phyloP scores from a whole-genome alignment of 2,329 filamentous ascomycete genomes.

The Colletotrichum navitas region DNA sequence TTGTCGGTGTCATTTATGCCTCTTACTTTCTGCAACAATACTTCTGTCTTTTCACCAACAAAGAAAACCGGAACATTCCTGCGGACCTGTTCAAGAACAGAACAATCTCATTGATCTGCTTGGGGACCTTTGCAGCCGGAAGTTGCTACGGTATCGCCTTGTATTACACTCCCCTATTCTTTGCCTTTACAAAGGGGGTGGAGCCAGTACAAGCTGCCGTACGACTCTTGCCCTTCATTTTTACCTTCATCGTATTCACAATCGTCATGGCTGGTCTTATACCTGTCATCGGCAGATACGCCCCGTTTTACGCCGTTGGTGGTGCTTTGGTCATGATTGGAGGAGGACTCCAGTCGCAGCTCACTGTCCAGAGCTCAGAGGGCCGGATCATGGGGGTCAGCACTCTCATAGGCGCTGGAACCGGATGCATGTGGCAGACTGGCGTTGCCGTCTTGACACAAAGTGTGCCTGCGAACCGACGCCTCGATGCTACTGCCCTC shows the following conservation, averaged over 20 bases:
- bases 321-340: constrained; percentile 47
- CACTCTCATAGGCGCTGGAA: constrained; percentile 49
- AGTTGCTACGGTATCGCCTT: constrained; percentile 55
- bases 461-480: constrained; percentile 44
- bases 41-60: constrained; percentile 59
- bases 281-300: constrained; percentile 54
- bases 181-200: constrained; percentile 63
- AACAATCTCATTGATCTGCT: constrained; percentile 57
- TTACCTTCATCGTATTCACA: constrained; percentile 52
- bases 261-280: constrained; percentile 55
- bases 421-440: constrained; percentile 50
- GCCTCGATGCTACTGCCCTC: constrained; percentile 49
- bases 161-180: constrained; percentile 68
- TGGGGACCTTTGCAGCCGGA: constrained; percentile 53
- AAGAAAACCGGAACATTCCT: constrained; percentile 59
- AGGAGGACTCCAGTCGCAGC: constrained; percentile 46
- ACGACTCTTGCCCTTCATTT: constrained; percentile 58
- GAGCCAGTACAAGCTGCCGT: constrained; percentile 56
- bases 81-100: constrained; percentile 54
- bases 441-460: constrained; percentile 46
- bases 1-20: constrained; percentile 59
- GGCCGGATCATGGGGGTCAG: constrained; percentile 49
- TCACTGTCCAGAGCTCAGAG: constrained; percentile 46
- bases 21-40: constrained; percentile 62
- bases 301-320: constrained; percentile 49